Base-by-base conservation (phyloP, 1,284 basidiomycete species). In the Blastosporella zonata region DNA sequence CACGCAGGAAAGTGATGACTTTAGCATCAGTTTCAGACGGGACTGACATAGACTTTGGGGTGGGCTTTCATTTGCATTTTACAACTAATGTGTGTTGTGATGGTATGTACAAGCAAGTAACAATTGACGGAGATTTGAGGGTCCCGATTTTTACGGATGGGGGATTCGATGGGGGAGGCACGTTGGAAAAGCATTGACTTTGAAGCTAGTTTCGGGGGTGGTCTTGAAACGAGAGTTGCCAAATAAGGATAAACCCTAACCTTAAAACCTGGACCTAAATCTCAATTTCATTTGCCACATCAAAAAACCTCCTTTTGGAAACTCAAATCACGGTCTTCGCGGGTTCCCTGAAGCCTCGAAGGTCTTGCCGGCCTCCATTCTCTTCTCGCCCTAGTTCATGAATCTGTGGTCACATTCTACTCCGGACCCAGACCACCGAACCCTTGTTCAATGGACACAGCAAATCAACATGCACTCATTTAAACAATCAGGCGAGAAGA, bases 361-460 rank as follows among this genome's bases (percentile, higher is more conserved):
- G 36, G 36, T 37, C 20, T 13, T n/a, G 25, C 25, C 34, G 17
- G 29, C 40, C 13, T 39, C 36, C 31, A 13, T 12, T 13, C 27
- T 47, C 50, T 45, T 41, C 39, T 38, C 28, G 36, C 41, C 27
- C 23, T 22, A 36, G 31, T 49, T 52, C 38, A 60, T 61, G 61
- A 58, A 49, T 45, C 46, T 60, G 50, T 58, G 55, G 60, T 55
- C 51, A 34, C 45, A 17, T 25, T 36, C 47, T 44, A 37, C 37
- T 43, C 53, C 40, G 44, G 35, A 37, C 45, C 17, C 52, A 40
- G 43, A 44, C 33, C 45, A 51, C 36, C 52, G 29, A 23, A 40
- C 54, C 27, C 54, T 60, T 40, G 46, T 44, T 48, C 54, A 45
- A 62, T 68, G 65, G 66, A 57, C 55, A 25, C 60, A 60, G 27